Conservation (phyloP, 2,329 filamentous ascomycete species). For the Paecilomyces sp. region DNA sequence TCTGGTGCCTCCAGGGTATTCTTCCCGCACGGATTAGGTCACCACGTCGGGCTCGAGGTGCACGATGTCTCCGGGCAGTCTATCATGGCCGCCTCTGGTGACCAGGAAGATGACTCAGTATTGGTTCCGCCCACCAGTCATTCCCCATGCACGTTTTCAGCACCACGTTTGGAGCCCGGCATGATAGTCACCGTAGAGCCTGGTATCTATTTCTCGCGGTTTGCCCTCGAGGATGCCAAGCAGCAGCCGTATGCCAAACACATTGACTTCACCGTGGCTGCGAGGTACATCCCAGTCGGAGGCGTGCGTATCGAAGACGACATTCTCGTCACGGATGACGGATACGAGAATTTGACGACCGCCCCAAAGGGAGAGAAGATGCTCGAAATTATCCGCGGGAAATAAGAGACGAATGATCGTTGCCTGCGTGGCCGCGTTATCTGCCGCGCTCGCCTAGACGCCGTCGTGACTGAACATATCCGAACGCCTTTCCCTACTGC, state of each 20-base stretch:
- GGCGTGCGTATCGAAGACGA: conserved; percentile 48
- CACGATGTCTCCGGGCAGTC: conserved; percentile 34
- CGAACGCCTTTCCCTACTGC: too few relatives aligned
- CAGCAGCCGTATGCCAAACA: conserved; percentile 23
- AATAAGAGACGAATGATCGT: not conserved
- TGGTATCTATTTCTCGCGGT: conserved; percentile 40
- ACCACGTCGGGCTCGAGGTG: conserved; percentile 47
- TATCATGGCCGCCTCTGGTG: conserved; percentile 21
- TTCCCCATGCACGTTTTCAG: conserved; percentile 25
- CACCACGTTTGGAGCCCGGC: conserved; percentile 39
- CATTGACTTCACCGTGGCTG: conserved; percentile 32
- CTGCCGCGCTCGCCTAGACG: not conserved
- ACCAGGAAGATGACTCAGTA: conserved; percentile 9
- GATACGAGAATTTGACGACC: conserved; percentile 66
- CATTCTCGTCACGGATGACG: conserved; percentile 61
- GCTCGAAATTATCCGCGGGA: conserved; percentile 30
- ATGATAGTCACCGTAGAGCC: conserved; percentile 53
- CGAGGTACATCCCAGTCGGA: conserved; percentile 35
- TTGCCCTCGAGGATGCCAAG: conserved; percentile 28
- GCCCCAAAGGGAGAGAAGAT: conserved; percentile 59
- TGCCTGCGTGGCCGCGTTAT: not conserved
- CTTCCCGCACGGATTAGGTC: conserved; percentile 47
- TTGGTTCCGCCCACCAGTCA: conserved; percentile 10
- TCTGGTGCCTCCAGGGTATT: conserved; percentile 33
- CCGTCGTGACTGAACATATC: not conserved